Evolutionary conservation across 345 rosid species (phyloP).

Genomic region (Moricandia moricandioides): DNA sequence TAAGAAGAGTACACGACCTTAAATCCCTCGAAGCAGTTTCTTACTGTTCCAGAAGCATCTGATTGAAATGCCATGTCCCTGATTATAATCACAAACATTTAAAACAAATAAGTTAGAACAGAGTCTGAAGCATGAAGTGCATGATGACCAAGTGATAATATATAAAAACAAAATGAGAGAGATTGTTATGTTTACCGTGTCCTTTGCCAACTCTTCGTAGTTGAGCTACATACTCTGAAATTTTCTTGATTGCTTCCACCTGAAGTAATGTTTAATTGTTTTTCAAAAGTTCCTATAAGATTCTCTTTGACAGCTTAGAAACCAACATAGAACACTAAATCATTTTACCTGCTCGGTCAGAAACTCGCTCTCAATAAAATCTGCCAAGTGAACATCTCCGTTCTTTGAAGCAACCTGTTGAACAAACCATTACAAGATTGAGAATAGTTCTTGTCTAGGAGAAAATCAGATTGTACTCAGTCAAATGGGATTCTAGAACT

Average conservation of each 20-base stretch:
- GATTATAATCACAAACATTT: constrained; percentile 26
- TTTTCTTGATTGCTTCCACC: constrained; percentile 70
- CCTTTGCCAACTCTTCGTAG: constrained; percentile 74
- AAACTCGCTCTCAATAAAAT: constrained; percentile 70
- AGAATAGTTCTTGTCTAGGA: neutral
- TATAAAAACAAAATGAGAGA: neutral
- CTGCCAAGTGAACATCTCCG: constrained; percentile 67
- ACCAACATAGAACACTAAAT: neutral
- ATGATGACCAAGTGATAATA: neutral
- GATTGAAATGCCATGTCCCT: constrained; percentile 96
- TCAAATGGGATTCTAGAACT: neutral
- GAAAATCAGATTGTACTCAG: neutral
- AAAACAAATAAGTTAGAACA: neutral
- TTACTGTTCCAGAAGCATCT: constrained; percentile 65
- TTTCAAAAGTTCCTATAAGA: neutral
- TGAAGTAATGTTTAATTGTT: constrained; percentile 8
- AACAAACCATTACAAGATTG: constrained; percentile 15
- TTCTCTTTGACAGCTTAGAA: constrained; percentile 6
- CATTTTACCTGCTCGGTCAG: constrained; percentile 67
- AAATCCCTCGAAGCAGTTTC: constrained; percentile 11
- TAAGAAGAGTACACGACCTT: neutral
- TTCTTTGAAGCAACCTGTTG: constrained; percentile 67
- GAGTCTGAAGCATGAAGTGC: neutral
- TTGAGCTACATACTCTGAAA: constrained; percentile 62
- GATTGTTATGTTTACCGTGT: constrained; percentile 54